phyloP scores from a whole-genome alignment of 2,329 filamentous ascomycete species.

The Plenodomus biglobosus region DNA sequence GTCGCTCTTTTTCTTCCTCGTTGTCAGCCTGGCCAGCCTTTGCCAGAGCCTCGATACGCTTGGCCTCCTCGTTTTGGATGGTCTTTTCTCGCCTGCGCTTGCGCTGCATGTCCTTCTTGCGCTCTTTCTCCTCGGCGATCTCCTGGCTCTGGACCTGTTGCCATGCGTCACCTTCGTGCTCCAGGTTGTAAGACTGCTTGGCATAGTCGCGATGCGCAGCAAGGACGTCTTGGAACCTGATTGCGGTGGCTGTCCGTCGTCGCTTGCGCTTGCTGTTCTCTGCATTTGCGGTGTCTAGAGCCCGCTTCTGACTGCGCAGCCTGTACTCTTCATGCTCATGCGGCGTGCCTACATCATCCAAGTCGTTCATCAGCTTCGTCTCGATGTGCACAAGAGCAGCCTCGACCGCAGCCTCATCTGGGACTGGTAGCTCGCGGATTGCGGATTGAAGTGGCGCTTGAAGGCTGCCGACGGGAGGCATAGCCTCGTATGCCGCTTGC shows the following conservation, averaged over 20 bases:
- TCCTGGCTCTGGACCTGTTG: constrained; percentile 88
- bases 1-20: constrained; percentile 77
- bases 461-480: constrained; percentile 23
- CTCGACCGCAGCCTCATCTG: constrained; percentile 67
- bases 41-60: constrained; percentile 76
- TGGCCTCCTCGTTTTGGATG: constrained; percentile 82
- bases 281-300: constrained; percentile 62
- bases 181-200: constrained; percentile 72
- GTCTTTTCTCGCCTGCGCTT: constrained; percentile 95
- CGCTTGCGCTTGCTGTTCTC: constrained; percentile 70
- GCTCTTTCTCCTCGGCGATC: constrained; percentile 92
- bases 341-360: constrained; percentile 57
- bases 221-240: constrained; percentile 62
- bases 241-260: constrained; percentile 58
- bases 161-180: constrained; percentile 78
- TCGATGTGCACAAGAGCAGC: constrained; percentile 64
- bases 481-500: constrained; percentile 24
- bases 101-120: constrained; percentile 99
- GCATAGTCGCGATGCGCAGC: constrained; percentile 68
- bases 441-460: constrained; percentile 18
- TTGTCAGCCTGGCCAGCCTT: constrained; percentile 78
- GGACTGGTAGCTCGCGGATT: constrained; percentile 32
- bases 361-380: constrained; percentile 58
- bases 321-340: constrained; percentile 57
- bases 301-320: constrained; percentile 64